Evolutionary conservation across 2,329 filamentous ascomycete species (phyloP).

Genomic region (Aspergillus neoniger): DNA sequence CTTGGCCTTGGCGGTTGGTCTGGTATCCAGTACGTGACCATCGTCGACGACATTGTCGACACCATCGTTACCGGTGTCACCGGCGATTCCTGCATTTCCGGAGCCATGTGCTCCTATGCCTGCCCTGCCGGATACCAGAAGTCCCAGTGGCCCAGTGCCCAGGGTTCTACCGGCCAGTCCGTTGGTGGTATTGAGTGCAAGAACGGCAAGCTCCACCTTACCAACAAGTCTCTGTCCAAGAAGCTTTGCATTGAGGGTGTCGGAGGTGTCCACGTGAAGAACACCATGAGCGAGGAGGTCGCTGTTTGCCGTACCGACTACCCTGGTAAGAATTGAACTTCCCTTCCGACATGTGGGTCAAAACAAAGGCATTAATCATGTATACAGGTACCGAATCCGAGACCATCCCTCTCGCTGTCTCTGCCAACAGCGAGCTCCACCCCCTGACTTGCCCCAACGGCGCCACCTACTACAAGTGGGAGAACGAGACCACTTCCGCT

Average conservation of each 20-base stretch:
- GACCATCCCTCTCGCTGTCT: constrained; percentile 72
- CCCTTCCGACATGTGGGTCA: neutral
- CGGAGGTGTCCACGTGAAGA: constrained; percentile 71
- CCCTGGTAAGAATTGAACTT: constrained; percentile 63
- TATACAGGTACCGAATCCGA: constrained; percentile 71
- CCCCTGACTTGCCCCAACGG: constrained; percentile 75
- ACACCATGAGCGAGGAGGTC: constrained; percentile 67
- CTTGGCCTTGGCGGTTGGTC: constrained; percentile 73
- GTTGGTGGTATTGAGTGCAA: constrained; percentile 82
- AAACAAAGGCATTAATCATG: constrained; percentile 5
- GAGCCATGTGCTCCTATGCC: constrained; percentile 84
- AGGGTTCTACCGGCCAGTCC: constrained; percentile 79
- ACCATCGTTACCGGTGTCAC: constrained; percentile 65
- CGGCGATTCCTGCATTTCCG: constrained; percentile 62
- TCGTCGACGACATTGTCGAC: constrained; percentile 58
- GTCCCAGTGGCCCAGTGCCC: constrained; percentile 79
- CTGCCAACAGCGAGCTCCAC: constrained; percentile 58
- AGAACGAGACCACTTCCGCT: constrained; percentile 73
- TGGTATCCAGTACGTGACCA: constrained; percentile 70
- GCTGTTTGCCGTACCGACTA: constrained; percentile 94
- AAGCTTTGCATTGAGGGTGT: constrained; percentile 75
- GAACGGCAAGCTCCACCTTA: constrained; percentile 73
- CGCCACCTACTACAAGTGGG: constrained; percentile 73
- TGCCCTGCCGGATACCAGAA: constrained; percentile 93
- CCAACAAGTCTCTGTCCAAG: constrained; percentile 63